phyloP scores from a whole-genome alignment of 768 basidiomycete species.

The Gelatoporia subvermispora region DNA sequence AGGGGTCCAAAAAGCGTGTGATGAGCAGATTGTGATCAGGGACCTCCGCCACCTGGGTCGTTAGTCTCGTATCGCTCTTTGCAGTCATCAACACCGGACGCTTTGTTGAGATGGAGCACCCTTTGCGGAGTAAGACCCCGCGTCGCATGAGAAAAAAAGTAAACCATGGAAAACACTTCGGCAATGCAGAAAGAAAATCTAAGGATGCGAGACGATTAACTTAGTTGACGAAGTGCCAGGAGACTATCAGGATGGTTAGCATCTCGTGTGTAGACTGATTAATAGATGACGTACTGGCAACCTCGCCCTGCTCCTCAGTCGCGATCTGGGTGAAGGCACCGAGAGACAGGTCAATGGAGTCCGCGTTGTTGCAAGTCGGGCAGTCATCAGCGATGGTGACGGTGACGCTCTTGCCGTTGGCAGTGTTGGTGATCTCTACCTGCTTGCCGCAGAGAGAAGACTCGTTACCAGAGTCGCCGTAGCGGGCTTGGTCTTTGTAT shows the following conservation, averaged over 20 bases:
- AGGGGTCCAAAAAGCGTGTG: neutral
- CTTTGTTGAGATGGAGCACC: slow-evolving; percentile 1
- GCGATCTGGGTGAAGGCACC: slow-evolving; percentile 64
- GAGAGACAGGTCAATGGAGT: slow-evolving; percentile 73
- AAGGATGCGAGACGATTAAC: slow-evolving; percentile 1
- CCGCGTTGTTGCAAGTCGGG: slow-evolving; percentile 62
- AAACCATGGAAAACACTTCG: slow-evolving; percentile 5
- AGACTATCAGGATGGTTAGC: slow-evolving; percentile 2
- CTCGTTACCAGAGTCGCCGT: slow-evolving; percentile 39
- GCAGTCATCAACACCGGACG: slow-evolving; percentile 16
- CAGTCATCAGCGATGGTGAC: slow-evolving; percentile 64
- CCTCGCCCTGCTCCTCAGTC: slow-evolving; percentile 41
- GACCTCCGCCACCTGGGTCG: slow-evolving; percentile 40
- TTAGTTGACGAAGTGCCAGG: slow-evolving; percentile 10
- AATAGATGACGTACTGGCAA: slow-evolving; percentile 49
- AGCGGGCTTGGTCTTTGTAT: slow-evolving; percentile 41
- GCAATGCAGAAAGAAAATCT: slow-evolving; percentile 11
- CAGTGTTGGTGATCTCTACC: slow-evolving; percentile 59
- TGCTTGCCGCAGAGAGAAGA: slow-evolving; percentile 63
- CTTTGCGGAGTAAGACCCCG: slow-evolving; percentile 11
- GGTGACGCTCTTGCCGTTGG: slow-evolving; percentile 51
- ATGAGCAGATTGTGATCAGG: slow-evolving; percentile 18
- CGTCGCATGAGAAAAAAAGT: neutral
- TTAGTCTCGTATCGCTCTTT: slow-evolving; percentile 31
- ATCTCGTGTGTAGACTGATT: neutral